Base-by-base conservation (phyloP, 2,329 filamentous ascomycete genomes). In the Pseudohalonectria lignicola region DNA sequence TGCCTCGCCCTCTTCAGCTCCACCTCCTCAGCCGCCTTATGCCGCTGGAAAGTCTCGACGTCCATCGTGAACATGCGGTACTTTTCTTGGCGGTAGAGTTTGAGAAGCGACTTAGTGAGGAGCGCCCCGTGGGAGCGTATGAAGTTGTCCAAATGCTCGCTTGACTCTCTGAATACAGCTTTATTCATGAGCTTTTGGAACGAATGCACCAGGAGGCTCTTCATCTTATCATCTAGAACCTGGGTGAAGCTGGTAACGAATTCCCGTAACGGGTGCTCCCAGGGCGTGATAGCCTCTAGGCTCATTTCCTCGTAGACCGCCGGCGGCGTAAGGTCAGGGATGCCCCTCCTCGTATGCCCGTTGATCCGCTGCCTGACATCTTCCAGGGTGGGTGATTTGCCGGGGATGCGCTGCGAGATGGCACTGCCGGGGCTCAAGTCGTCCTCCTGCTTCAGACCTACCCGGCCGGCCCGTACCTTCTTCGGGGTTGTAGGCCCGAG, bases 291-390 rank as follows among this genome's bases (percentile, higher is more conserved):
- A 0, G 71, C 69, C n/a, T 71, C 57, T 13, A 65, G 60, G 33
- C 72, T 76, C 13, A 83, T 61, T 0, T 63, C 62, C 20, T 77
- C 69, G 17, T 79, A 75, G 0, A 81, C 76, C 28, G 74, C 70
- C 0, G 72, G 67, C 0, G 77, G 70, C 0, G 76, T 69, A 1
- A 76, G 63, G 6, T 71, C 68, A 0, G 75, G 76, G 46, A 78
- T 64, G 0, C 78, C 76, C 0, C 74, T 68, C 15, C 63, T 64
- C 19, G 69, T 71, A 11, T 73, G 72, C 4, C 62, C 56, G 15
- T 61, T 55, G 12, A 82, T 78, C 10, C 76, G 66, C 0, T 62
- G 54, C 0, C 69, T 66, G 2, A 84, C 72, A 28, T 69, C 58
- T 4, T 55, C 54, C 3, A 77, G 57, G 12, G 23, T 26, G n/a